Conservation (phyloP, 352 stramenopile genomes). For the Globisporangium cylindrosporum region DNA sequence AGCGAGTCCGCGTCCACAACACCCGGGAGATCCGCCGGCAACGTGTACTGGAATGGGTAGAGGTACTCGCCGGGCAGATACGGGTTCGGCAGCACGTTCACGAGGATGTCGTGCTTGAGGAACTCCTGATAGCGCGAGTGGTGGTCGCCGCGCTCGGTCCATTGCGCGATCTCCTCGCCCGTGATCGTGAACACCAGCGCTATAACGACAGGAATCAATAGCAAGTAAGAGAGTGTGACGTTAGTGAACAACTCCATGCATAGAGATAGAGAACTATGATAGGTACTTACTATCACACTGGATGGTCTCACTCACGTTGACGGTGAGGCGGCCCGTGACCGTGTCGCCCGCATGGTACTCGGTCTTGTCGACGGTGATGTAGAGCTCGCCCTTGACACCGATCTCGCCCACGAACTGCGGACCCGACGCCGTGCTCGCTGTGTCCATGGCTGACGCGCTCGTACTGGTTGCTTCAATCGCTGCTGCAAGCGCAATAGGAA, state of each 20-base stretch:
- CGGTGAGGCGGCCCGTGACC: conserved; percentile 48
- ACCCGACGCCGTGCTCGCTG: conserved; percentile 15
- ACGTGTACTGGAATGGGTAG: conserved; percentile 63
- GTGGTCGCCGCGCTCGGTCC: conserved; percentile 56
- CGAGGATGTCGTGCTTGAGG: conserved; percentile 58
- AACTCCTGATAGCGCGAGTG: conserved; percentile 70
- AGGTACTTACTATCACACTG: conserved; percentile 44
- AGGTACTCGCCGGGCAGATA: conserved; percentile 66
- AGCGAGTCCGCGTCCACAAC: conserved; percentile 56
- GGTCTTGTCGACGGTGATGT: conserved; percentile 53
- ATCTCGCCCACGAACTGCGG: conserved; percentile 52
- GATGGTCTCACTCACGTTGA: conserved; percentile 56
- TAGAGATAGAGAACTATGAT: background rate
- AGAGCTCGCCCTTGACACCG: conserved; percentile 59
- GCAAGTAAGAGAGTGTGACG: background rate
- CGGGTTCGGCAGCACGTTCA: conserved; percentile 41
- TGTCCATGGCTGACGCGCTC: conserved; percentile 12
- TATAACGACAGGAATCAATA: conserved; percentile 12
- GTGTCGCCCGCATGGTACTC: conserved; percentile 59
- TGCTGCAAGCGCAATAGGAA: background rate
- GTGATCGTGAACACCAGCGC: conserved; percentile 54
- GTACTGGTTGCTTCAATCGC: background rate
- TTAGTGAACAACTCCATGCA: background rate
- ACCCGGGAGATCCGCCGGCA: conserved; percentile 49
- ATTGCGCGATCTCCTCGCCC: conserved; percentile 67